These are phyloP conservation scores for Dictyostelium firmibasis DNA, from an alignment of 78 protist genomes.

Conservation along the genomic window DNA sequence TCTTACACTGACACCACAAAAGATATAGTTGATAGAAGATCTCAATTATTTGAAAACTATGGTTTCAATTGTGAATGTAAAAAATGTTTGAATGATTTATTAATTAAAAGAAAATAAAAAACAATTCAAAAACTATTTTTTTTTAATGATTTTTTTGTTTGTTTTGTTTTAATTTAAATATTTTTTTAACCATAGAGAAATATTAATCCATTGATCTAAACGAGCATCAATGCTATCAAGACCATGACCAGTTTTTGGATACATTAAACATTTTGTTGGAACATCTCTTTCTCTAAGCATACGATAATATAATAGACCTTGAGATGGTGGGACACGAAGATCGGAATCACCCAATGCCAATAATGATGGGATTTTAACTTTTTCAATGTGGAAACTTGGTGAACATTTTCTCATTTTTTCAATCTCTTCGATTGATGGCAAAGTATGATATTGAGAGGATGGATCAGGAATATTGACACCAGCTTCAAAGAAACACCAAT, in stretches of 20 bases:
- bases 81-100: conserved; percentile 37
- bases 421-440: conserved; percentile 26
- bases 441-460: conserved; percentile 15
- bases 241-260: conserved; percentile 66
- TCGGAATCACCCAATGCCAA: conserved; percentile 32
- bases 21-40: conserved; percentile 35
- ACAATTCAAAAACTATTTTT: not conserved
- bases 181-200: conserved; percentile 44
- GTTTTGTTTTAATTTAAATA: conserved; percentile 15
- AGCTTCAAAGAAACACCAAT: conserved; percentile 74
- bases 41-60: conserved; percentile 63
- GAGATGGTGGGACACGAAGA: conserved; percentile 60
- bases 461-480: conserved; percentile 25
- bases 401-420: conserved; percentile 50
- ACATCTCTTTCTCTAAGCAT: conserved; percentile 28
- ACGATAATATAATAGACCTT: conserved; percentile 39
- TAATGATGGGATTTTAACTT: conserved; percentile 35
- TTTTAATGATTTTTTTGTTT: not conserved
- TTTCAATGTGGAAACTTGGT: conserved; percentile 15
- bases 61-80: conserved; percentile 60
- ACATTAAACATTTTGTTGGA: conserved; percentile 43
- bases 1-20: conserved; percentile 37
- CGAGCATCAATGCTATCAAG: conserved; percentile 50
- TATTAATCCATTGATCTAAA: conserved; percentile 62
- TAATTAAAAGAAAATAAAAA: conserved; percentile 9